Percentiles rank a stretch among this genome's conserved stretches.
Conservation (phyloP, 1,139 yeast species). For the Fermentozyma sake region DNA sequence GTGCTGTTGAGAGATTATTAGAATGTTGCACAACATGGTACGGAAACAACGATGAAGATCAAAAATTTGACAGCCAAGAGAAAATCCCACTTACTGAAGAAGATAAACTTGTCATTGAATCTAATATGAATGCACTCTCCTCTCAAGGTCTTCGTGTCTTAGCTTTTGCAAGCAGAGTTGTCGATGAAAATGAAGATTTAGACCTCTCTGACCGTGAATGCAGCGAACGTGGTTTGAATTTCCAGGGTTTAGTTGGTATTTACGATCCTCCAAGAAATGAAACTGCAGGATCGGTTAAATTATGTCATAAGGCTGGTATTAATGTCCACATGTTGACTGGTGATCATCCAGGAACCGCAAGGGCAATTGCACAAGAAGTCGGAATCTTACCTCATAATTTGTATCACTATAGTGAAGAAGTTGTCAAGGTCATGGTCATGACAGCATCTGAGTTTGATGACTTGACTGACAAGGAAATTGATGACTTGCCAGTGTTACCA, state of each 20-base stretch:
- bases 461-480: constrained; percentile 59
- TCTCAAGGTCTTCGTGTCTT: constrained; percentile 70
- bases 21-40: constrained; percentile 56
- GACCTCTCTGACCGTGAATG: constrained; percentile 36
- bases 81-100: constrained; percentile 35
- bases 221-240: constrained; percentile 53
- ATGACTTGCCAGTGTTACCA: constrained; percentile 65
- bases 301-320: constrained; percentile 73
- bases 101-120: constrained; percentile 41
- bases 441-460: constrained; percentile 71
- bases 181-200: constrained; percentile 16
- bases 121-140: constrained; percentile 60
- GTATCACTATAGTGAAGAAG: constrained; percentile 57
- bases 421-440: constrained; percentile 67
- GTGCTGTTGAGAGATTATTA: constrained; percentile 74
- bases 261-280: constrained; percentile 82
- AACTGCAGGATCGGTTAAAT: constrained; percentile 61
- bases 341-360: constrained; percentile 80
- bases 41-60: constrained; percentile 21
- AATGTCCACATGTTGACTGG: constrained; percentile 85
- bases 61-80: constrained; percentile 19
- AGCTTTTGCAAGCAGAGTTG: constrained; percentile 52
- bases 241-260: constrained; percentile 72
- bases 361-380: constrained; percentile 79
- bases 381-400: constrained; percentile 75